Percentiles rank a stretch among this genome's conserved stretches.
Conservation (phyloP, 768 basidiomycete species). For the Phallus indusiatus region DNA sequence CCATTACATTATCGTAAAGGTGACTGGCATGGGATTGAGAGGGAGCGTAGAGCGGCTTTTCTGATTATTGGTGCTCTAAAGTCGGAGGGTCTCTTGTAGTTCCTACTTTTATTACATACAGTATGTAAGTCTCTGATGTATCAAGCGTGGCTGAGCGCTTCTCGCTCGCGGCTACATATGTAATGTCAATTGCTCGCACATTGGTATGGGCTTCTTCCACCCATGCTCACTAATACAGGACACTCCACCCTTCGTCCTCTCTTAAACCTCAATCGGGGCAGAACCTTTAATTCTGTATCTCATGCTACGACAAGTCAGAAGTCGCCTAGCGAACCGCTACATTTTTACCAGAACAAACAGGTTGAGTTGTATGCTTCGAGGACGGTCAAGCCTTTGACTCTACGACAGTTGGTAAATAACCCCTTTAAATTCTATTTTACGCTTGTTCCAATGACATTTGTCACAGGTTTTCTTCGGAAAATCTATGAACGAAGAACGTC, state of each 20-base stretch:
- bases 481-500: slow-evolving; percentile 65
- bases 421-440: background rate
- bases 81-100: slow-evolving; percentile 56
- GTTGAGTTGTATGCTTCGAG: slow-evolving; percentile 73
- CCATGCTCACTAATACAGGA: background rate
- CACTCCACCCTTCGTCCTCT: background rate
- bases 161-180: background rate
- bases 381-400: slow-evolving; percentile 59
- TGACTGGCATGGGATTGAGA: slow-evolving; percentile 72
- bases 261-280: background rate
- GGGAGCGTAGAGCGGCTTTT: slow-evolving; percentile 72
- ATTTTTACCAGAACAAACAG: slow-evolving; percentile 76
- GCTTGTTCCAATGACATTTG: slow-evolving; percentile 5
- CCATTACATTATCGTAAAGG: slow-evolving; percentile 35
- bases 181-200: background rate
- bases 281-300: background rate
- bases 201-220: background rate
- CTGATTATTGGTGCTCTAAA: slow-evolving; percentile 68
- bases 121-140: background rate
- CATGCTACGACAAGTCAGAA: background rate
- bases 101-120: background rate
- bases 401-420: slow-evolving; percentile 65
- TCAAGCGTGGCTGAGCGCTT: no score
- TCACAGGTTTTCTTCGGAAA: slow-evolving; percentile 78
- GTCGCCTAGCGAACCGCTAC: background rate